phyloP scores from a whole-genome alignment of 768 basidiomycete species.

The Termitomyces sp. region DNA sequence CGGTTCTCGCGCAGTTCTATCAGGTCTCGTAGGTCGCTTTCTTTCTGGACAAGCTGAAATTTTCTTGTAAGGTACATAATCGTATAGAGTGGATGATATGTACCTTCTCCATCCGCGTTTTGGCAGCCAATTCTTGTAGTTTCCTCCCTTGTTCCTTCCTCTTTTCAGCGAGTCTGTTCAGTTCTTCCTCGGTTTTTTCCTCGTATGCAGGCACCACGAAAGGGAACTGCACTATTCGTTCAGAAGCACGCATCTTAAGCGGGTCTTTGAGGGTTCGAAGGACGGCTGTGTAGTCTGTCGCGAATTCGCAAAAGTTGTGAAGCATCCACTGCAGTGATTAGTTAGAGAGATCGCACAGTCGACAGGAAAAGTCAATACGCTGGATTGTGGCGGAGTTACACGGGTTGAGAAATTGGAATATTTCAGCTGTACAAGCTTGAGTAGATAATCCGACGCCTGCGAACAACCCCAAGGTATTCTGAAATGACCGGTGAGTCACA shows the following conservation, averaged over 20 bases:
- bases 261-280: slow-evolving; percentile 71
- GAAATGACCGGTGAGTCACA: neutral
- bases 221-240: slow-evolving; percentile 85
- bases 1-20: slow-evolving; percentile 58
- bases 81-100: neutral
- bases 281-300: slow-evolving; percentile 65
- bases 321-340: slow-evolving; percentile 72
- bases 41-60: slow-evolving; percentile 64
- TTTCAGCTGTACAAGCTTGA: slow-evolving; percentile 92
- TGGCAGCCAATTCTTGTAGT: slow-evolving; percentile 88
- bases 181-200: slow-evolving; percentile 90
- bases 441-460: slow-evolving; percentile 86
- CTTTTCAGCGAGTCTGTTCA: slow-evolving; percentile 71
- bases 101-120: slow-evolving; percentile 82
- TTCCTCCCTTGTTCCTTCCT: slow-evolving; percentile 82
- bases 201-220: slow-evolving; percentile 58
- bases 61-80: neutral
- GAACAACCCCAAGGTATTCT: slow-evolving; percentile 94
- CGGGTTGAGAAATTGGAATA: slow-evolving; percentile 90
- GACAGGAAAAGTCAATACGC: slow-evolving; percentile 38
- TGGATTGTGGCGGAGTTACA: slow-evolving; percentile 70
- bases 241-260: slow-evolving; percentile 49
- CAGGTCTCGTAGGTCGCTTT: slow-evolving; percentile 65
- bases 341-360: neutral
- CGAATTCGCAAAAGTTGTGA: slow-evolving; percentile 79